A percentile compares a stretch with the other conserved stretches of the same genome.
These are phyloP conservation scores for Ophiostoma sp. DNA, from an alignment of 2,329 filamentous ascomycete species.

Conservation along the genomic window DNA sequence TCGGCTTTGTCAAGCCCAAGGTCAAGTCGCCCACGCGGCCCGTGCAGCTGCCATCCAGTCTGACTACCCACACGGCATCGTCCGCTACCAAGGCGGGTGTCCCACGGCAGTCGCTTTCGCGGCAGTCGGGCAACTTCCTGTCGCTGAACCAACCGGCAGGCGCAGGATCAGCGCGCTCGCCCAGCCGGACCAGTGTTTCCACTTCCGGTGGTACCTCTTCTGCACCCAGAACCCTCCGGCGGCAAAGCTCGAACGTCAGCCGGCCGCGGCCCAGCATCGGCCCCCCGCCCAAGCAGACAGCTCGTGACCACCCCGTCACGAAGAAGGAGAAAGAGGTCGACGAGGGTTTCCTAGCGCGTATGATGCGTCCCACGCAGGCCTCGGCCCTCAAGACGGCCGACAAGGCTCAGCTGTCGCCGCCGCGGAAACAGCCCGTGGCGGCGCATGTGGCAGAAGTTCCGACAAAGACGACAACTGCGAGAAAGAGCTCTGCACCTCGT, in stretches of 20 bases:
- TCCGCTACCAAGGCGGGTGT: constrained; percentile 59
- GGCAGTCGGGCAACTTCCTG: constrained; percentile 42
- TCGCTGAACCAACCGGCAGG: constrained; percentile 34
- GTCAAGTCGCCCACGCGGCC: constrained; percentile 69
- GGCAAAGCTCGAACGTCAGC: constrained; percentile 48
- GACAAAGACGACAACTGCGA: not conserved
- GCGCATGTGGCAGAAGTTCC: not conserved
- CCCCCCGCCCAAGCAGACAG: constrained; percentile 58
- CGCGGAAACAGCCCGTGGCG: constrained; percentile 36
- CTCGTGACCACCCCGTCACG: constrained; percentile 48
- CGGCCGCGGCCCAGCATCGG: constrained; percentile 56
- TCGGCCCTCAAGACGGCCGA: constrained; percentile 68
- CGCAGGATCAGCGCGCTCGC: constrained; percentile 42
- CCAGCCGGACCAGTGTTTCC: constrained; percentile 48
- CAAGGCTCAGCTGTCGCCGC: constrained; percentile 52
- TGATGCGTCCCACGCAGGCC: constrained; percentile 74
- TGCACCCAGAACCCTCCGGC: constrained; percentile 37
- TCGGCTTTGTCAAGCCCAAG: constrained; percentile 58
- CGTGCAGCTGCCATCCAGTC: constrained; percentile 63
- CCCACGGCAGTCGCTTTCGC: constrained; percentile 45
- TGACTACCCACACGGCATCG: constrained; percentile 69
- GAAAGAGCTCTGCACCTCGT: not conserved
- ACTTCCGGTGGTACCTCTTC: constrained; percentile 30
- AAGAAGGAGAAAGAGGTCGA: constrained; percentile 60
- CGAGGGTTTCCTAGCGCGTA: constrained; percentile 73